These are phyloP conservation scores for Microbotryomycetes sp. DNA, from an alignment of 1,284 basidiomycete genomes.

Conservation along the genomic window DNA sequence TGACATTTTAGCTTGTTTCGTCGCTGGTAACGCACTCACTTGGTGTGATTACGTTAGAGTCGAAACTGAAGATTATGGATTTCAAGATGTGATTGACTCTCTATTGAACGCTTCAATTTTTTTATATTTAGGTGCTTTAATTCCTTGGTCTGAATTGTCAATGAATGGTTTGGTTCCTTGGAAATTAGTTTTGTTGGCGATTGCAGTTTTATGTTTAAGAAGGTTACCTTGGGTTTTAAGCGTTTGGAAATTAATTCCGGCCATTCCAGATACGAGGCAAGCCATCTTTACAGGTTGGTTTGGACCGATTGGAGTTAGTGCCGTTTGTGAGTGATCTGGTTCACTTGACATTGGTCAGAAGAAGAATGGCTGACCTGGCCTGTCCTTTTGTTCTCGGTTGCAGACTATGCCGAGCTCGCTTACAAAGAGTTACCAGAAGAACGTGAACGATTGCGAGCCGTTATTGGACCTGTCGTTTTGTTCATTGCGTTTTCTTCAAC, in stretches of 20 bases:
- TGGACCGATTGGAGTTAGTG: slow-evolving; percentile 46
- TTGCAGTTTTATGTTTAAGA: slow-evolving; percentile 45
- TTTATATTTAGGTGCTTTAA: slow-evolving; percentile 45
- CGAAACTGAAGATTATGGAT: slow-evolving; percentile 49
- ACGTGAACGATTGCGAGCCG: slow-evolving; percentile 41
- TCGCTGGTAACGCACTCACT: slow-evolving; percentile 40
- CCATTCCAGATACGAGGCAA: slow-evolving; percentile 37
- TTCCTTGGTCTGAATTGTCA: slow-evolving; percentile 32
- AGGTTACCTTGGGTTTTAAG: slow-evolving; percentile 40
- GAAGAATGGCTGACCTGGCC: no score
- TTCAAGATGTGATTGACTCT: slow-evolving; percentile 53
- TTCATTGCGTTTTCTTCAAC: slow-evolving; percentile 50
- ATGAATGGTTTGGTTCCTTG: slow-evolving; percentile 38
- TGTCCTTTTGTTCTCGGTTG: slow-evolving; percentile 45
- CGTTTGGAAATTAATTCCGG: slow-evolving; percentile 38
- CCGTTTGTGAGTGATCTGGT: slow-evolving; percentile 11
- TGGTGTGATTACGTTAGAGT: slow-evolving; percentile 48
- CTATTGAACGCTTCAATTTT: slow-evolving; percentile 46
- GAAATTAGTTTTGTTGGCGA: slow-evolving; percentile 42
- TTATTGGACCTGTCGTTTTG: slow-evolving; percentile 49
- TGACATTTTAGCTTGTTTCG: slow-evolving; percentile 45
- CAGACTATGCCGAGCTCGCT: slow-evolving; percentile 49
- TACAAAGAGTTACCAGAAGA: slow-evolving; percentile 46
- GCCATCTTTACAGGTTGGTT: slow-evolving; percentile 44
- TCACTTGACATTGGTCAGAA: no score